Evolutionary conservation across 2,329 filamentous ascomycete species (phyloP), one percentile per base, ranked within the genome.

Genomic region (Sclerotiophoma versabilis): DNA sequence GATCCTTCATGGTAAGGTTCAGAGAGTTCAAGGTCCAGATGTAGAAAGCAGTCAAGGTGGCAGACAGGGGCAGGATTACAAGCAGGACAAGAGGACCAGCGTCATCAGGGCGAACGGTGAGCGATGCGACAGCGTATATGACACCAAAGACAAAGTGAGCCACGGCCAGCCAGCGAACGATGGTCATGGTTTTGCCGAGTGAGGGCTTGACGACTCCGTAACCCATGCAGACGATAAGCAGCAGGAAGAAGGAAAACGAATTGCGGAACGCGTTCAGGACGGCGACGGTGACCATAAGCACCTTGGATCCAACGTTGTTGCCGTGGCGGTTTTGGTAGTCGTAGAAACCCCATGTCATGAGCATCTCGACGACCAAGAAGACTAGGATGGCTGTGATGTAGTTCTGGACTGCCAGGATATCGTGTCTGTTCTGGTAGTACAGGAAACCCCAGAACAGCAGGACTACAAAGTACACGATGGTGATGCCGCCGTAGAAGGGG

Each of bases 281-380:
- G 30, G 92, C 92, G n/a, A 97, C 93, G 20, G 97, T 79, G 15
- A 97, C 87, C 77, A 99, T 89, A 51, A 98, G 82, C 5, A 89
- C 89, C 74, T 96, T 96, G 52, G 92, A 87, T 37, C 91, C 87
- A 2, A 89, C 75, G 70, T 92, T 96, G 47, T 91, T 86, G 33
- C 95, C 95, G 70, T 96, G 87, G 32, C 89, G 85, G 75, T 99
- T 99, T 72, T 96, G 87, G 74, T 91, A 98, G 77, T 99, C 95
- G 75, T 98, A 99, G 79, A 96, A 99, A 36, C 92, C 92, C 95
- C 95, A 99, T 2, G 95, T 99, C 85, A 98, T 93, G 70, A 98
- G 81, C 87, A 98, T 96, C 75, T 99, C 95, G 14, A 98, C 78
- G 14, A 98, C 91, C 36, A 99, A 80, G 78, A 99, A 99, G 46